phyloP scores from a whole-genome alignment of 139 green algal species.

The Chlamydomonas incerta region DNA sequence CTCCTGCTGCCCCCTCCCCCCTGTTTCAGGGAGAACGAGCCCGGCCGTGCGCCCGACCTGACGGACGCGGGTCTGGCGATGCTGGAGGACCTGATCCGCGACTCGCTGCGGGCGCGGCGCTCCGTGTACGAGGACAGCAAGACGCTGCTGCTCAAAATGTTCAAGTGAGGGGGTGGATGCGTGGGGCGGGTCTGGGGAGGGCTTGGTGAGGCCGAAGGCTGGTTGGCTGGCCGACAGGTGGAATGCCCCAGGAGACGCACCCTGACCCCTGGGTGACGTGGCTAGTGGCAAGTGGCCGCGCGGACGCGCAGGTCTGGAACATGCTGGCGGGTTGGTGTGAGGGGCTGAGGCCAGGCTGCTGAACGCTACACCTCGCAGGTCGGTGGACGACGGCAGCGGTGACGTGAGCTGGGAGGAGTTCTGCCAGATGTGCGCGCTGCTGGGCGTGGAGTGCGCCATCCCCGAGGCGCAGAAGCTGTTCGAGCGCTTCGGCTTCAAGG shows the following conservation, averaged over 20 bases:
- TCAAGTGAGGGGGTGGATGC: constrained; percentile 54
- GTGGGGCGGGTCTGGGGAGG: not conserved
- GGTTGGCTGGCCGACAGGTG: not conserved
- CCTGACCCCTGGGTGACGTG: too few relatives aligned
- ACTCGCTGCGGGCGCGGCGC: constrained; percentile 55
- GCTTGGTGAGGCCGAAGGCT: not conserved
- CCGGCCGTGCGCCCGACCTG: constrained; percentile 2
- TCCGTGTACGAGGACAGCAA: constrained; percentile 66
- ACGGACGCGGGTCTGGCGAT: constrained; percentile 48
- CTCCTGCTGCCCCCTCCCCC: too few relatives aligned
- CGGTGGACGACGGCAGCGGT: constrained; percentile 68
- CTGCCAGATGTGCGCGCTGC: constrained; percentile 47
- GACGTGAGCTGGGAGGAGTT: constrained; percentile 65
- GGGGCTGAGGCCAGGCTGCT: too few relatives aligned
- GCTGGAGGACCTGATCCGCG: constrained; percentile 65
- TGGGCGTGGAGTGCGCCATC: constrained; percentile 19
- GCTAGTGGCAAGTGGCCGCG: too few relatives aligned
- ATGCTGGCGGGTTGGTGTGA: too few relatives aligned
- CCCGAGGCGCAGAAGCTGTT: constrained; percentile 59
- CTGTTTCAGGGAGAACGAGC: not conserved
- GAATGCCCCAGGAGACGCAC: too few relatives aligned
- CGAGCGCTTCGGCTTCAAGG: constrained; percentile 56
- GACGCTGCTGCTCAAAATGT: constrained; percentile 63
- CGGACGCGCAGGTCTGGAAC: too few relatives aligned
- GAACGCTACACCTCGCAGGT: constrained; percentile 28